A percentile compares a stretch with the other conserved stretches of the same genome.
These are phyloP conservation scores for Madurella mycetomatis DNA, from an alignment of 2,329 filamentous ascomycete species.

Conservation along the genomic window DNA sequence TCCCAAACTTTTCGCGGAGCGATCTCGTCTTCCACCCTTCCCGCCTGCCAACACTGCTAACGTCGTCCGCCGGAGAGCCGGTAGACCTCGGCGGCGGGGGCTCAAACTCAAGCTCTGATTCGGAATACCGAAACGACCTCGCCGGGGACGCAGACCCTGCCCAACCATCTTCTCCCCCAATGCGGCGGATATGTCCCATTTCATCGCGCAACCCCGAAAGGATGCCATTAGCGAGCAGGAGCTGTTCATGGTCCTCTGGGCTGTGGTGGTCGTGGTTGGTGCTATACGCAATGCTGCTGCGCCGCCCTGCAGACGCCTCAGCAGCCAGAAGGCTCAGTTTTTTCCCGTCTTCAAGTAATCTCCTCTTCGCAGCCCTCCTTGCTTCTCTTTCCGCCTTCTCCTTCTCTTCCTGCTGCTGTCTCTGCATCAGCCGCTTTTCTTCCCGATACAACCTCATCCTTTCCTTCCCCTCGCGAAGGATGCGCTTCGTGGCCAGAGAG, in stretches of 20 bases:
- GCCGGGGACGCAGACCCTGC: neutral
- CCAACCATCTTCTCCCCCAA: constrained; percentile 31
- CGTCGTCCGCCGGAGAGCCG: constrained; percentile 5
- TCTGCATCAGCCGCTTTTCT: constrained; percentile 25
- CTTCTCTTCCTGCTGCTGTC: constrained; percentile 17
- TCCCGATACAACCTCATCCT: constrained; percentile 45
- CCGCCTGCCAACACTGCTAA: constrained; percentile 13
- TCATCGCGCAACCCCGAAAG: constrained; percentile 40
- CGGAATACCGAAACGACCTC: constrained; percentile 15
- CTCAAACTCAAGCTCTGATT: constrained; percentile 22
- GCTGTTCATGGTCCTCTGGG: constrained; percentile 31
- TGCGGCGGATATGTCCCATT: constrained; percentile 32
- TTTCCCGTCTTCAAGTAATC: constrained; percentile 34
- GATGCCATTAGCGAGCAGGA: constrained; percentile 39
- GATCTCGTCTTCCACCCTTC: constrained; percentile 27
- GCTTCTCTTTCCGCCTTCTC: constrained; percentile 32
- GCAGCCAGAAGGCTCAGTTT: constrained; percentile 18
- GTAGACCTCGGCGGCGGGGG: constrained; percentile 6
- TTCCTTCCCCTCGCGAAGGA: constrained; percentile 49
- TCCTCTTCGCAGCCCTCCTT: constrained; percentile 25
- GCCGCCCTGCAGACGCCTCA: constrained; percentile 16
- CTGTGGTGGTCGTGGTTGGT: constrained; percentile 14
- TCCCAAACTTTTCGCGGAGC: constrained; percentile 26
- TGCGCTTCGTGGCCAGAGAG: constrained; percentile 44
- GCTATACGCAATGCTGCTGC: constrained; percentile 17